Evolutionary conservation across 2,329 filamentous ascomycete genomes (phyloP).

Genomic region (Penicillium sumatraense): DNA sequence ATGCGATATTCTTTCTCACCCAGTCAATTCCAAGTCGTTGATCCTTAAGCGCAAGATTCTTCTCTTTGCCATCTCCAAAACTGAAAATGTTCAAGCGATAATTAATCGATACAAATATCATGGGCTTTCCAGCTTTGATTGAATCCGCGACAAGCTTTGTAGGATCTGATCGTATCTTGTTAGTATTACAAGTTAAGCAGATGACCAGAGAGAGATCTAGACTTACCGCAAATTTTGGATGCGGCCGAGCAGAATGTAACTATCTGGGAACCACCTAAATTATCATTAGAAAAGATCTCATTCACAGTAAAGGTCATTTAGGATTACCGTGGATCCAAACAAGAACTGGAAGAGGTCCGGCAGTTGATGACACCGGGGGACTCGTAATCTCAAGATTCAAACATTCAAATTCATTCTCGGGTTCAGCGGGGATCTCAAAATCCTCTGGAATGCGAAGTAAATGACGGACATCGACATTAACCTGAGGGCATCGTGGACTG

Average conservation of each 20-base stretch:
- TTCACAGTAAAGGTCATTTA: conserved; percentile 4
- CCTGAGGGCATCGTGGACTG: conserved; percentile 51
- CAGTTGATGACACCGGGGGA: conserved; percentile 16
- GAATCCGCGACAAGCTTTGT: conserved; percentile 44
- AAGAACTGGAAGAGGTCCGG: conserved; percentile 42
- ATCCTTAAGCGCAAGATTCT: conserved; percentile 47
- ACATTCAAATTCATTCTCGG: conserved; percentile 50
- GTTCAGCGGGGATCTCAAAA: conserved; percentile 32
- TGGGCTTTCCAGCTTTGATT: conserved; percentile 35
- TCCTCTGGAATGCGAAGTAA: conserved; percentile 49
- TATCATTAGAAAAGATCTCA: not conserved
- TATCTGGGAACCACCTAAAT: conserved; percentile 47
- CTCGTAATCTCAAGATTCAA: conserved; percentile 49
- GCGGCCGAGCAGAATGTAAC: conserved; percentile 51
- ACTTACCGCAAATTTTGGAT: conserved; percentile 48
- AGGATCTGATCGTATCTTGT: conserved; percentile 30
- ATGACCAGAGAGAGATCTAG: too few species aligned
- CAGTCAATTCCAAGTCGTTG: conserved; percentile 43
- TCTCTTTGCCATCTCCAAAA: conserved; percentile 48
- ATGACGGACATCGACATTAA: conserved; percentile 47
- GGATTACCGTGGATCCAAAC: conserved; percentile 51
- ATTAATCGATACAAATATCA: conserved; percentile 50
- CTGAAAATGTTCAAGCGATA: conserved; percentile 53
- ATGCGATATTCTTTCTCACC: conserved; percentile 45
- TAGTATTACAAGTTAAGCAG: not conserved